Conservation (phyloP, 148 eudicot genomes). For the Arctostaphylos glauca region DNA sequence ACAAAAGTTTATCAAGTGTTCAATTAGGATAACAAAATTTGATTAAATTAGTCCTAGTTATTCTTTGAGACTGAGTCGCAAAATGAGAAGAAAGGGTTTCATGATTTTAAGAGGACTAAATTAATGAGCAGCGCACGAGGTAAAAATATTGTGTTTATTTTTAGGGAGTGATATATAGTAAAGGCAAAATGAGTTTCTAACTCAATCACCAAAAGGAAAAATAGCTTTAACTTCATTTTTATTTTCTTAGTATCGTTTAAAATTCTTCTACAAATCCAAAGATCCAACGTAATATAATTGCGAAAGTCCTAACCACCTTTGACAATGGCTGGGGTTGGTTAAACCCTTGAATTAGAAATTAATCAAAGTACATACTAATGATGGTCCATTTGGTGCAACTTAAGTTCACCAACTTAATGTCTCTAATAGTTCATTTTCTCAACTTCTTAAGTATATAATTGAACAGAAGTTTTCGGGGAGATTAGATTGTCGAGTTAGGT, state of each 20-base stretch:
- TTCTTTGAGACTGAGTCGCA: too few relatives aligned
- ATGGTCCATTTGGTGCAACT: slow-evolving; percentile 15
- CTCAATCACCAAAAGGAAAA: neutral
- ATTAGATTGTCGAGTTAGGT: neutral
- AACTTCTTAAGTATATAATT: neutral
- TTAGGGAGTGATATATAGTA: too few relatives aligned
- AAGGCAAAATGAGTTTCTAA: neutral
- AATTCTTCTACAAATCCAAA: neutral
- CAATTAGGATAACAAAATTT: too few relatives aligned
- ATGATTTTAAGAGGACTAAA: too few relatives aligned
- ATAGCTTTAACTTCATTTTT: neutral
- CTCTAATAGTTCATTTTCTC: neutral
- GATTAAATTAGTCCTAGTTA: too few relatives aligned
- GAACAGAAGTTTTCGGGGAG: neutral
- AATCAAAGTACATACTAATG: neutral
- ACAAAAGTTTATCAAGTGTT: too few relatives aligned
- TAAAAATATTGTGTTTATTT: too few relatives aligned
- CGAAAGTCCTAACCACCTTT: slow-evolving; percentile 7
- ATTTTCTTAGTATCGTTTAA: neutral
- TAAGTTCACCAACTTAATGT: slow-evolving; percentile 7
- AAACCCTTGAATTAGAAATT: neutral
- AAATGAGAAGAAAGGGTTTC: too few relatives aligned
- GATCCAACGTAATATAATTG: neutral
- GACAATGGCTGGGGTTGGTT: slow-evolving; percentile 12
- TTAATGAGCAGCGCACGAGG: too few relatives aligned